Evolutionary conservation across 2,329 filamentous ascomycete species (phyloP), one percentile per base, ranked within the genome.

Genomic region (Aspergillus brasiliensis): DNA sequence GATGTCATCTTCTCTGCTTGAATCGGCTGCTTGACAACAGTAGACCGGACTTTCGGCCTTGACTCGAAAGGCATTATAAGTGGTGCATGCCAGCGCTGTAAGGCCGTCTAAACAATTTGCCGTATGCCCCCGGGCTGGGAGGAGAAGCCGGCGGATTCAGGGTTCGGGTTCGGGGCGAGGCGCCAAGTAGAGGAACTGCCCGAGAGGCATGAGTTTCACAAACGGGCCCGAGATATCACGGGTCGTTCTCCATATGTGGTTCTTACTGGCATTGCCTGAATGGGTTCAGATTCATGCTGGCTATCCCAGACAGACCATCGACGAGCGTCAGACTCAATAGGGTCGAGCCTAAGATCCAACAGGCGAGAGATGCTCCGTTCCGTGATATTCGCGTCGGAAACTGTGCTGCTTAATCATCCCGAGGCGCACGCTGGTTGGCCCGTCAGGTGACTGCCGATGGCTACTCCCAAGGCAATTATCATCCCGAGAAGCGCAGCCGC

Each of bases 381-480:
- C 67, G 71, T 68, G 61, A 70, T 71, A 69, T 73, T 73, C 69
- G 69, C 71, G 69, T 68, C 65, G 65, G 61, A 60, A 65, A 51
- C 67, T 59, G 61, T 57, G 53, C 54, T 48, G 66, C 60, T 73
- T 65, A 73, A 64, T 74, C 71, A 75, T 62, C 51, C 58, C 59
- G 64, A 65, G 38, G 48, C 64, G 65, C 60, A 42, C 56, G 60
- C 62, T 72, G 69, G 63, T 73, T 74, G 71, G 70, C 63, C 56
- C 58, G 59, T 65, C 65, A 67, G 60, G 62, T 64, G 62, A 64
- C 64, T 65, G 65, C 52, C 52, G 38, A 55, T 31, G 51, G 51
- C 51, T 66, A 65, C 69, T 60, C 51, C 58, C 56, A 62, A 65
- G 62, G 60, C 57, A 65, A 65, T 34, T 65, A 65, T 62, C 64